These are phyloP conservation scores for Diaporthe ampelina DNA, from an alignment of 2,329 filamentous ascomycete species.

Conservation along the genomic window DNA sequence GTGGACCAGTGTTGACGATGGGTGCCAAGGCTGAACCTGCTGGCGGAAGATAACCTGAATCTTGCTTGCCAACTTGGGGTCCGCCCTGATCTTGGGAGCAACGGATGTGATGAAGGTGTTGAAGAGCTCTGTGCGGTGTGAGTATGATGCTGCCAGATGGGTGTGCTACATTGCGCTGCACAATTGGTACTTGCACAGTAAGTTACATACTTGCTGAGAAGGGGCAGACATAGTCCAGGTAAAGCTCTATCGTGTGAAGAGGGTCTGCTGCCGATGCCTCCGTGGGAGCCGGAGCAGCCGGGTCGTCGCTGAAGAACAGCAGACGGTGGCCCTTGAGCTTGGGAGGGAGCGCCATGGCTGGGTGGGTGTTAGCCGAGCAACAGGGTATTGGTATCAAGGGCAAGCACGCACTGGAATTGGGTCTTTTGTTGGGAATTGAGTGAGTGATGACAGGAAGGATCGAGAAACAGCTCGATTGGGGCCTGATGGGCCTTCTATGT, in stretches of 20 bases:
- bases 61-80: slow-evolving; percentile 67
- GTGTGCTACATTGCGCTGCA: not conserved
- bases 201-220: slow-evolving; percentile 61
- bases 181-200: not conserved
- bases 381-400: not conserved
- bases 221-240: slow-evolving; percentile 93
- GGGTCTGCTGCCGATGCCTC: slow-evolving; percentile 54
- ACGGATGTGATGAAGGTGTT: slow-evolving; percentile 79
- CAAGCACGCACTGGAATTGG: slow-evolving; percentile 28
- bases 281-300: slow-evolving; percentile 51
- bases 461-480: slow-evolving; percentile 7
- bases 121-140: slow-evolving; percentile 69
- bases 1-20: slow-evolving; percentile 83
- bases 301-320: slow-evolving; percentile 56
- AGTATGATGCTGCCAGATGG: not conserved
- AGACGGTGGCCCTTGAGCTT: slow-evolving; percentile 83
- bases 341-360: slow-evolving; percentile 79
- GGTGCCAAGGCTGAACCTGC: slow-evolving; percentile 96
- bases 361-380: slow-evolving; percentile 8
- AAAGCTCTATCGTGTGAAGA: slow-evolving; percentile 73
- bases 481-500: not conserved
- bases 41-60: slow-evolving; percentile 88
- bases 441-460: not conserved
- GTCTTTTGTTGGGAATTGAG: not conserved
- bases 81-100: slow-evolving; percentile 72